Conservation (phyloP, 192 early-diverging fungal species). For the Diversispora epigaea region DNA sequence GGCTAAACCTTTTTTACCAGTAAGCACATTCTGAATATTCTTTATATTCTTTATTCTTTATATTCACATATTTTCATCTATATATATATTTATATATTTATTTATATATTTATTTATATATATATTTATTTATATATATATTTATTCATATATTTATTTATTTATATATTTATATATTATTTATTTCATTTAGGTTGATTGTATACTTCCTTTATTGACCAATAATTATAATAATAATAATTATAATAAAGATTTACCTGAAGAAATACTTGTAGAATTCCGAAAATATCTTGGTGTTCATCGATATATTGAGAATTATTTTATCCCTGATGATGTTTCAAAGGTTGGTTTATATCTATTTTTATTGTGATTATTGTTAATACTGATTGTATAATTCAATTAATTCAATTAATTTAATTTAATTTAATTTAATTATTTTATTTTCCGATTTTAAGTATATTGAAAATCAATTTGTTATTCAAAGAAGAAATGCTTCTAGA, state of each 20-base stretch:
- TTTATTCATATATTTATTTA: too few species aligned
- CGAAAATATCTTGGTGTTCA: constrained; percentile 60
- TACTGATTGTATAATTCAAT: not conserved
- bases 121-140: too few species aligned
- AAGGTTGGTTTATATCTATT: constrained; percentile 39
- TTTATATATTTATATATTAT: too few species aligned
- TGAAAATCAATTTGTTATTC: constrained; percentile 42
- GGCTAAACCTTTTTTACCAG: constrained; percentile 70
- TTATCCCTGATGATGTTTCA: constrained; percentile 61
- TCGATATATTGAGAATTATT: constrained; percentile 51
- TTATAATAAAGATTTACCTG: constrained; percentile 38
- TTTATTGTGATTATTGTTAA: not conserved
- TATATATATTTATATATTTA: too few species aligned
- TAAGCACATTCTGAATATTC: constrained; percentile 35
- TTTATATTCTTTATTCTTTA: not conserved
- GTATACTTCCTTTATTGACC: constrained; percentile 51
- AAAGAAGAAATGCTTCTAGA: constrained; percentile 37
- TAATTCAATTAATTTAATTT: too few species aligned
- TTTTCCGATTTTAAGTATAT: constrained; percentile 32
- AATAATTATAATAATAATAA: constrained; percentile 23
- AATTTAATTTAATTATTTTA: not conserved
- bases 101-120: too few species aligned
- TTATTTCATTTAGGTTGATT: constrained; percentile 44
- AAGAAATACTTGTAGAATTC: constrained; percentile 49
- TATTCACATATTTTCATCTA: too few species aligned